A percentile compares a stretch with the other conserved stretches of the same genome.
phyloP scores from a whole-genome alignment of 2,329 filamentous ascomycete species.

The Calonectria hongkongensis region DNA sequence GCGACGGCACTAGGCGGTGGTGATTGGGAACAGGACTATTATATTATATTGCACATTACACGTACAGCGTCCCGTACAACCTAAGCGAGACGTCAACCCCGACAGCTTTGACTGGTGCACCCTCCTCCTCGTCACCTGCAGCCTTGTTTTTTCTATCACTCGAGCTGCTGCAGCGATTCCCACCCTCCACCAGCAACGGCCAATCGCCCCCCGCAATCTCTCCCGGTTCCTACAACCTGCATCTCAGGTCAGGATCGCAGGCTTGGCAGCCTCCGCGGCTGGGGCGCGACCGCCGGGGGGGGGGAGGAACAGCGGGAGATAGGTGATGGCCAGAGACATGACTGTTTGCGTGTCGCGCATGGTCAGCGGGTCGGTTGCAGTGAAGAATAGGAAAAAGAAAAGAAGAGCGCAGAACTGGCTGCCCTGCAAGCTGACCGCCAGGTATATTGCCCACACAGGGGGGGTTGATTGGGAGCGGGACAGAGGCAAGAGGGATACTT shows the following conservation, averaged over 20 bases:
- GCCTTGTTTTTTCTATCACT: conserved; percentile 18
- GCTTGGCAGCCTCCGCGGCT: conserved; percentile 58
- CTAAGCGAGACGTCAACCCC: conserved; percentile 18
- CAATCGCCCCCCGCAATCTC: not conserved
- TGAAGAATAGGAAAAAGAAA: not conserved
- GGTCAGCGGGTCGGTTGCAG: conserved; percentile 39
- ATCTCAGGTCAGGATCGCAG: conserved; percentile 52
- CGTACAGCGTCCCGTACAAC: conserved; percentile 28
- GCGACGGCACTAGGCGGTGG: not conserved
- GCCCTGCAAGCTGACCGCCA: conserved; percentile 8
- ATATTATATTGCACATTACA: conserved; percentile 38
- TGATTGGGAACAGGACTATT: conserved; percentile 21
- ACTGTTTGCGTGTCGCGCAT: conserved; percentile 61
- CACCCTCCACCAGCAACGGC: conserved; percentile 7
- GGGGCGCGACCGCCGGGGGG: conserved; percentile 59
- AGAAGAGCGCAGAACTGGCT: not conserved
- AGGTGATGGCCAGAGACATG: conserved; percentile 74
- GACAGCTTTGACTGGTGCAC: not conserved
- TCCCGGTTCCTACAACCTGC: not conserved
- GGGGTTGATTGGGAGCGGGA: not conserved
- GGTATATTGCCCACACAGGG: not conserved
- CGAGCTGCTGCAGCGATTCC: not conserved
- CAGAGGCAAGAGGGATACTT: conserved; percentile 59
- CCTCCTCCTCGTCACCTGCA: conserved; percentile 6
- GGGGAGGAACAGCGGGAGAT: conserved; percentile 71